Percentiles rank a stretch among this genome's conserved stretches.
phyloP scores from a whole-genome alignment of 139 green algal genomes.

The Coelastrella sp. region DNA sequence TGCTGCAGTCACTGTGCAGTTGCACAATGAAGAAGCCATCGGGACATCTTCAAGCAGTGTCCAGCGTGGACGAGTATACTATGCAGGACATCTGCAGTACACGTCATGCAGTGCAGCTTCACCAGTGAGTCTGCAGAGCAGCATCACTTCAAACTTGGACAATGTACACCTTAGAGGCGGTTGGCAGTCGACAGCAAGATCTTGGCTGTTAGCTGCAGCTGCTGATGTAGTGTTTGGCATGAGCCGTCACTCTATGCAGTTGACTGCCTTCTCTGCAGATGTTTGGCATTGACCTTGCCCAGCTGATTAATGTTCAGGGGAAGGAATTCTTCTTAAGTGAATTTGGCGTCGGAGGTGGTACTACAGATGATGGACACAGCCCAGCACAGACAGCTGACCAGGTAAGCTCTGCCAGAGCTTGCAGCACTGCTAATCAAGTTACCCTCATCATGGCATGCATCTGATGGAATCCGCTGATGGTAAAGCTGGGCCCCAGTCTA shows the following conservation, averaged over 20 bases:
- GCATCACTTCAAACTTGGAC: too few relatives aligned
- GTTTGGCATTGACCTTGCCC: slow-evolving; percentile 40
- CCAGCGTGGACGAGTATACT: too few relatives aligned
- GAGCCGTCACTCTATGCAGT: neutral
- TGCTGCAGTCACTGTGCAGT: too few relatives aligned
- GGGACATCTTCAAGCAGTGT: too few relatives aligned
- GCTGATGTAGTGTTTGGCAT: neutral
- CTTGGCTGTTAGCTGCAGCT: neutral
- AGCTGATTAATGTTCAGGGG: slow-evolving; percentile 12
- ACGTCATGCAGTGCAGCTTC: too few relatives aligned
- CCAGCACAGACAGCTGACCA: slow-evolving; percentile 49
- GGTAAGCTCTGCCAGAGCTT: neutral
- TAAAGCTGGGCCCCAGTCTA: too few relatives aligned
- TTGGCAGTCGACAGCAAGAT: too few relatives aligned
- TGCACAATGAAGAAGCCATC: too few relatives aligned
- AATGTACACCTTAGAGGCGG: too few relatives aligned
- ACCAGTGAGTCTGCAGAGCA: too few relatives aligned
- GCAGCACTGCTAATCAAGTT: neutral
- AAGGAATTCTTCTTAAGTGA: slow-evolving; percentile 58
- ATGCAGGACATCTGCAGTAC: too few relatives aligned
- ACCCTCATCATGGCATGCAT: neutral
- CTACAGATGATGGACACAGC: slow-evolving; percentile 27
- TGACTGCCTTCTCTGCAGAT: neutral
- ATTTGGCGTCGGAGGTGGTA: slow-evolving; percentile 66
- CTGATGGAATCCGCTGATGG: too few relatives aligned